Evolutionary conservation across 345 rosid species (phyloP), one percentile per base, ranked within the genome.

Genomic region (Sonneratia caseolaris): DNA sequence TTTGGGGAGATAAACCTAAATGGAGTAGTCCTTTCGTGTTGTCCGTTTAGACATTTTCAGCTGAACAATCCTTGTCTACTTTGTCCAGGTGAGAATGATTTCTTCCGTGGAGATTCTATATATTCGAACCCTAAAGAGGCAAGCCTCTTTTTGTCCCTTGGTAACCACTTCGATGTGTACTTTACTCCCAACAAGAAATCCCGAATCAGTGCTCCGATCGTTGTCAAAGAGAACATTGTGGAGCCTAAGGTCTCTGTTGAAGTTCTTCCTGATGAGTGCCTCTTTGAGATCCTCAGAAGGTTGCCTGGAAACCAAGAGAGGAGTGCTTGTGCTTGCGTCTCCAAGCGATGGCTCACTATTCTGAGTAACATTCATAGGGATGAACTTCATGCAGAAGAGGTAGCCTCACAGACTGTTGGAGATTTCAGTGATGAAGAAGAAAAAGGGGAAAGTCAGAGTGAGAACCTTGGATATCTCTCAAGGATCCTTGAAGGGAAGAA

Each of bases 401-500:
- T 48, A 64, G 55, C 73, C 76, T 8, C 66, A 66, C 64, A 68
- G 62, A 40, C 62, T 56, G 57, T 22, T 76, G 56, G 69, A 59
- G 24, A 64, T 49, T 18, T 45, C 37, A 2, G 53, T 42, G 45
- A 5, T 70, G 21, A 57, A 24, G 37, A 47, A 72, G 75, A 48
- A 72, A 76, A 35, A 71, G 68, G 71, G 76, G 35, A 59, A 72
- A 13, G 27, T 72, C 55, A 6, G 81, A 69, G 73, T 72, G 90
- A 87, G 76, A 85, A 72, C 65, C 83, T 75, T 76, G 99, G 98
- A 64, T 84, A 76, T 62, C 90, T 90, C 24, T 82, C 96, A 48
- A 86, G 99, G 81, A 85, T 79, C 74, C 81, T 95, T 82, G 96
- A 89, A 79, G 99, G 96, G 71, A 88, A 87, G 82, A 95, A 89